Evolutionary conservation across 2,329 filamentous ascomycete genomes (phyloP).

Genomic region (Samsoniella hepiali): DNA sequence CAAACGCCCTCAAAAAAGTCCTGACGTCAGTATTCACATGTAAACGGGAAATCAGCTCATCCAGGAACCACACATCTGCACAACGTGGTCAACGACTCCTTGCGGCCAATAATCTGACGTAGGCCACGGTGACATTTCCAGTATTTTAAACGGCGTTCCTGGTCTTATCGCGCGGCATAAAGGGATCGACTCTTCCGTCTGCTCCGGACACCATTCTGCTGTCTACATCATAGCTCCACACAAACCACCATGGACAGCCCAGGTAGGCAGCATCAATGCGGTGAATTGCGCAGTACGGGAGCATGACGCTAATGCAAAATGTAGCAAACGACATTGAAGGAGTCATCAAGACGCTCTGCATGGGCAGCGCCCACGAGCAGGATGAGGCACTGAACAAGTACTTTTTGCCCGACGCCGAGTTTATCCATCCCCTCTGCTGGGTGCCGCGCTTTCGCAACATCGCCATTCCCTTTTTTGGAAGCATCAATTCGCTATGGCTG

Average conservation of each 20-base stretch:
- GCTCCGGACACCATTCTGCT: background rate
- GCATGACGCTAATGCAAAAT: background rate
- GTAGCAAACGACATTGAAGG: conserved; percentile 48
- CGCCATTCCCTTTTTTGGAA: conserved; percentile 39
- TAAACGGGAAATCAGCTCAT: background rate
- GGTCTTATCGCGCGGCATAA: conserved; percentile 6
- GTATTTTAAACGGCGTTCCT: background rate
- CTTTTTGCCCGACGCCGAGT: conserved; percentile 69
- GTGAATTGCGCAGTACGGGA: background rate
- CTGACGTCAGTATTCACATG: conserved; percentile 29
- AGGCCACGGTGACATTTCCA: background rate
- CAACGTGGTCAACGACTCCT: background rate
- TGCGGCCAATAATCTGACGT: background rate
- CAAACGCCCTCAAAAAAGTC: background rate
- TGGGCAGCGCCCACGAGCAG: conserved; percentile 65
- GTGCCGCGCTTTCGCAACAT: conserved; percentile 53
- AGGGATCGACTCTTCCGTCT: background rate
- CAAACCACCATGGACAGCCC: conserved; percentile 39
- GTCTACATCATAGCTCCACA: conserved; percentile 3
- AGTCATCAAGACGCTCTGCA: conserved; percentile 66
- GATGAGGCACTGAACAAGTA: conserved; percentile 63
- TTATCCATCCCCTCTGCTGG: conserved; percentile 75
- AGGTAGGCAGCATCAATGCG: conserved; percentile 30
- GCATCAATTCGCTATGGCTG: conserved; percentile 61
- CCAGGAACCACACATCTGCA: conserved; percentile 3